These are phyloP conservation scores for Penicillium sp. DNA, from an alignment of 2,329 filamentous ascomycete species.

Conservation along the genomic window DNA sequence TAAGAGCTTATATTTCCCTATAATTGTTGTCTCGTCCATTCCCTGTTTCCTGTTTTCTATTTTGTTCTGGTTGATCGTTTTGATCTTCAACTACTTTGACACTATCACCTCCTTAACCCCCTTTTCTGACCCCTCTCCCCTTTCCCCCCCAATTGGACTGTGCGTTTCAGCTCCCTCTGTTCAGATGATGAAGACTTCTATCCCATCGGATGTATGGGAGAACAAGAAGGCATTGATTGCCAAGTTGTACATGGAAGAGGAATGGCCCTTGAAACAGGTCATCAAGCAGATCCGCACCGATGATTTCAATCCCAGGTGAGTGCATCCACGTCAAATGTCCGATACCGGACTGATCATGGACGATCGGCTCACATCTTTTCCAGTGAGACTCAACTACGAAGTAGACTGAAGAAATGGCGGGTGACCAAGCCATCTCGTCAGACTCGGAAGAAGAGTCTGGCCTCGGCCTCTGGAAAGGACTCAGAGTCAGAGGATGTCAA, in stretches of 20 bases:
- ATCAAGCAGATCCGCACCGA: conserved; percentile 46
- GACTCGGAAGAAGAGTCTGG: conserved; percentile 40
- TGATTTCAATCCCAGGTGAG: conserved; percentile 46
- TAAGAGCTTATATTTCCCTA: not conserved
- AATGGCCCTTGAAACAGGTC: conserved; percentile 48
- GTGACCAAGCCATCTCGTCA: conserved; percentile 48
- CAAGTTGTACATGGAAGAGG: conserved; percentile 44
- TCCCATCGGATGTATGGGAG: conserved; percentile 46
- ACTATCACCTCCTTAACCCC: too few relatives aligned
- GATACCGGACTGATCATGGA: not conserved
- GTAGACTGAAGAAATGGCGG: conserved; percentile 47
- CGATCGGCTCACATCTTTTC: not conserved
- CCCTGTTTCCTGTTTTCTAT: not conserved
- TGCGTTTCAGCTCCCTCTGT: not conserved
- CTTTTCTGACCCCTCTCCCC: not conserved
- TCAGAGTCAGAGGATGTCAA: conserved; percentile 15
- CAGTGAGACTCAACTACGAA: conserved; percentile 47
- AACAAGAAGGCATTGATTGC: conserved; percentile 44
- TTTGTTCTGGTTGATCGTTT: conserved; percentile 12
- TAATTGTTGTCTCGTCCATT: conserved; percentile 5
- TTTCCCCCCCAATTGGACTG: conserved; percentile 5
- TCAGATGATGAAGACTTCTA: conserved; percentile 43
- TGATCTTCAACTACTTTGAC: conserved; percentile 5
- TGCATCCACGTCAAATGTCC: not conserved
- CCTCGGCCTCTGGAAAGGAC: conserved; percentile 22